Base-by-base conservation (phyloP, 2,329 filamentous ascomycete species). In the Colletotrichum sp. region DNA sequence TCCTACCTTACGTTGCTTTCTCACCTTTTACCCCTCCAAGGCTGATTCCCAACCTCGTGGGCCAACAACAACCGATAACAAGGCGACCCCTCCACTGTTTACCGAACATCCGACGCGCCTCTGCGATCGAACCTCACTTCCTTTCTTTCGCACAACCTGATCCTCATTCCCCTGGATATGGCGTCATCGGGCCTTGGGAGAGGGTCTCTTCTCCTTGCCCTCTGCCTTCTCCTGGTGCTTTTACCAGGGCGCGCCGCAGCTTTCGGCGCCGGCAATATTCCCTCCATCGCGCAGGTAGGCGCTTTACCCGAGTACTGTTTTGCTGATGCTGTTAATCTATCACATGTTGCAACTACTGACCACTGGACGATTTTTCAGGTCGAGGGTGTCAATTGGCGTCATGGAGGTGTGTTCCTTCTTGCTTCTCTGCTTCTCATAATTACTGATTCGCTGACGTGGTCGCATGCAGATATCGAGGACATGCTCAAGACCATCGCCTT, bases 401-500 rank as follows among this genome's bases (percentile, higher is more conserved):
- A 94, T 88, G 92, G 92, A 84, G 91, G 91, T 90, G 81, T 66
- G 82, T 22, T 52, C 8, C 59, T 61, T 22, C 27, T 8, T 27
- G 16, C 36, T 32, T 2, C n/a, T 59, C 16, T 44, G 22, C 36
- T 71, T 66, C 39, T 48, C 19, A 48, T n/a, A 48, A 19, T 44
- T 36, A 11, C 57, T 32, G 28, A 19, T 57, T 48, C 3, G 48
- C 66, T 77, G 64, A 73, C 39, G 63, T 64, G 44, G n/a, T 32
- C 30, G 64, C 60, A 48, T 70, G 28, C 72, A 90, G 94, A 96
- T 82, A 95, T 96, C 77, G 94, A 96, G 86, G 95, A 96, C 84
- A 92, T 95, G 86, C 91, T 97, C 80, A 94, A 94, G 84, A 94
- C 92, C 8, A 86, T 96, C 78, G 91, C 93, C 34, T 96, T 95